Conservation (phyloP, 768 basidiomycete species). For the Glaciozyma antarctica region DNA sequence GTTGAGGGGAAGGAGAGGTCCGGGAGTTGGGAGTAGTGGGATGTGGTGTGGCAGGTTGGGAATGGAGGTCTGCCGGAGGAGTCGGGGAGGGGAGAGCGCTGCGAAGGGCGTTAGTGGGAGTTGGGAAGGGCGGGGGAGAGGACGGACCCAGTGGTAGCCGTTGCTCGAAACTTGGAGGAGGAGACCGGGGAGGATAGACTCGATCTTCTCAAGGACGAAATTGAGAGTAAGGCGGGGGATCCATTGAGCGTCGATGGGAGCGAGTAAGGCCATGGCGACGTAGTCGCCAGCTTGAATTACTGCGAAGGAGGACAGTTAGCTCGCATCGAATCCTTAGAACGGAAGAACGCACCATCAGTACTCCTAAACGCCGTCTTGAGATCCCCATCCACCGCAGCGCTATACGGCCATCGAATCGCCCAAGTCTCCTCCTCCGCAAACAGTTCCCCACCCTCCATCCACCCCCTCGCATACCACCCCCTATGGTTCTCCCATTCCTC, state of each 20-base stretch:
- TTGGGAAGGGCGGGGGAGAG: not conserved
- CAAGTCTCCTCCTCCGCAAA: slow-evolving; percentile 24
- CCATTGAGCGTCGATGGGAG: slow-evolving; percentile 12
- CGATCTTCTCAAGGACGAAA: slow-evolving; percentile 21
- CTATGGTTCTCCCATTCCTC: slow-evolving; percentile 19
- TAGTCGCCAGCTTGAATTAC: slow-evolving; percentile 24
- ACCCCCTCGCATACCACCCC: slow-evolving; percentile 6
- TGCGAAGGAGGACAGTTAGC: not conserved
- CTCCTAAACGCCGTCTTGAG: slow-evolving; percentile 26
- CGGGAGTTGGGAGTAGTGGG: slow-evolving; percentile 8
- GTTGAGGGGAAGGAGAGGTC: slow-evolving; percentile 12
- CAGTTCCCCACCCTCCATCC: slow-evolving; percentile 8
- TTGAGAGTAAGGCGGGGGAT: not conserved
- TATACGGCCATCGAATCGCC: slow-evolving; percentile 10
- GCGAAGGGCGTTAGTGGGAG: not conserved
- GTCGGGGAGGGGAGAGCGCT: not conserved
- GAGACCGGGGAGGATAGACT: not conserved
- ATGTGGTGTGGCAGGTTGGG: slow-evolving; percentile 1
- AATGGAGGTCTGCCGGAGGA: not conserved
- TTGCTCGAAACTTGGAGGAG: slow-evolving; percentile 18
- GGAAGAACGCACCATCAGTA: slow-evolving; percentile 21
- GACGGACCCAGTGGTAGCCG: slow-evolving; percentile 22
- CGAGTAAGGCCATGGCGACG: slow-evolving; percentile 22
- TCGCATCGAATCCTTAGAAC: not conserved
- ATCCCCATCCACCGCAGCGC: slow-evolving; percentile 26